These are phyloP conservation scores for Botrytis deweyae DNA, from an alignment of 2,329 filamentous ascomycete species.

Conservation along the genomic window DNA sequence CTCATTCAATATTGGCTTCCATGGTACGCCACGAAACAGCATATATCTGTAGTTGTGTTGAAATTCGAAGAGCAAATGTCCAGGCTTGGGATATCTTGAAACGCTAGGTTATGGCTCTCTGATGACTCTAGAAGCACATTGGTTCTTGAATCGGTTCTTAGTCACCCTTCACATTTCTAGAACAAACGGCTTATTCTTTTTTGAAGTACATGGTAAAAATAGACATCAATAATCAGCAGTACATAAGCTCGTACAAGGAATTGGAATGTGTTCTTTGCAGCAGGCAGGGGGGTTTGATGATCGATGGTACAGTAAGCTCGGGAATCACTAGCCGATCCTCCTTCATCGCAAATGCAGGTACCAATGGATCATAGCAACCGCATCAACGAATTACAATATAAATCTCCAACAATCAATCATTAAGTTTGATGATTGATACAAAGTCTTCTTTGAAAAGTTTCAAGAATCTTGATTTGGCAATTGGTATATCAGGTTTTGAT, in stretches of 20 bases:
- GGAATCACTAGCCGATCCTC: conserved; percentile 12
- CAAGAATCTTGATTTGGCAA: neutral
- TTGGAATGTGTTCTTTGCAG: neutral
- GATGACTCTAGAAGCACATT: too few species aligned
- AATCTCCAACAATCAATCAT: neutral
- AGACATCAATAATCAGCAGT: neutral
- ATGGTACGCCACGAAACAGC: neutral
- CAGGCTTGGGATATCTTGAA: neutral
- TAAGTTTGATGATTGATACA: neutral
- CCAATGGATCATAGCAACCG: neutral
- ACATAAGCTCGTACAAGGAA: conserved; percentile 8
- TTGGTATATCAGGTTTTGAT: neutral
- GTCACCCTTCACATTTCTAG: neutral
- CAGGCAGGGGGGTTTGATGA: neutral
- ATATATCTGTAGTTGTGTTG: neutral
- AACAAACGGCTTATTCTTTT: neutral
- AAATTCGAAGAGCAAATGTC: neutral
- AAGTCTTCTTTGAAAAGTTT: conserved; percentile 9
- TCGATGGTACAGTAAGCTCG: conserved; percentile 17
- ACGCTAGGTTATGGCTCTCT: neutral
- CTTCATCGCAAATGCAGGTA: conserved; percentile 20
- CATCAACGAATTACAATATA: neutral
- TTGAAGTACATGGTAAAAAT: neutral
- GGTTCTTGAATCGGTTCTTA: neutral
- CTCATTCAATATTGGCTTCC: neutral